phyloP scores from a whole-genome alignment of 768 basidiomycete genomes.

The Peribolospora baueri region DNA sequence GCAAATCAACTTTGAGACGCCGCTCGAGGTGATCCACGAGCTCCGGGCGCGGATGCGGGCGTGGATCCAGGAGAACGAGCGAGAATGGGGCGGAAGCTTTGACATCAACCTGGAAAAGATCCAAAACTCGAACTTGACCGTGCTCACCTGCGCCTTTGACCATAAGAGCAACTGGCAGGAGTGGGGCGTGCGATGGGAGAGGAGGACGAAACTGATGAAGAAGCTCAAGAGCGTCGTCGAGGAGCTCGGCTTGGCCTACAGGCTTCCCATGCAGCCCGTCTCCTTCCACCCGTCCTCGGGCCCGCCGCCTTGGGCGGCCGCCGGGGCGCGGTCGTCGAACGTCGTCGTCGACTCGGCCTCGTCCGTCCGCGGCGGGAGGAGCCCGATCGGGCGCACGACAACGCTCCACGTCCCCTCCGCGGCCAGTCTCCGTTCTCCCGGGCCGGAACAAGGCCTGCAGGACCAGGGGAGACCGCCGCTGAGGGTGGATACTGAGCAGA shows the following conservation, averaged over 20 bases:
- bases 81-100: conserved; percentile 35
- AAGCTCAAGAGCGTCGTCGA: conserved; percentile 44
- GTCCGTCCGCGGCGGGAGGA: no score
- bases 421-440: no score
- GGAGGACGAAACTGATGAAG: conserved; percentile 52
- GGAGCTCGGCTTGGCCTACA: conserved; percentile 47
- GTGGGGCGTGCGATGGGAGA: conserved; percentile 56
- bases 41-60: conserved; percentile 33
- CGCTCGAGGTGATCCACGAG: conserved; percentile 42
- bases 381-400: no score
- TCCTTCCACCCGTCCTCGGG: conserved; percentile 8
- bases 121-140: conserved; percentile 49
- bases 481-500: no score
- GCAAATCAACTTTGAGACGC: conserved; percentile 41
- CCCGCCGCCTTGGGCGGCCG: conserved; percentile 3
- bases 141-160: conserved; percentile 43
- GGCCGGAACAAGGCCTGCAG: no score
- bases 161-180: conserved; percentile 68
- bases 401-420: no score
- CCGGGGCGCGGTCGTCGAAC: not conserved
- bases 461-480: no score
- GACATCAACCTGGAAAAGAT: conserved; percentile 38
- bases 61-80: conserved; percentile 36
- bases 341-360: no score
- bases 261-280: conserved; percentile 47